Evolutionary conservation across 257 asterid genomes (phyloP), one percentile per base, ranked within the genome.

Genomic region (Nyctanthes arbortristis): DNA sequence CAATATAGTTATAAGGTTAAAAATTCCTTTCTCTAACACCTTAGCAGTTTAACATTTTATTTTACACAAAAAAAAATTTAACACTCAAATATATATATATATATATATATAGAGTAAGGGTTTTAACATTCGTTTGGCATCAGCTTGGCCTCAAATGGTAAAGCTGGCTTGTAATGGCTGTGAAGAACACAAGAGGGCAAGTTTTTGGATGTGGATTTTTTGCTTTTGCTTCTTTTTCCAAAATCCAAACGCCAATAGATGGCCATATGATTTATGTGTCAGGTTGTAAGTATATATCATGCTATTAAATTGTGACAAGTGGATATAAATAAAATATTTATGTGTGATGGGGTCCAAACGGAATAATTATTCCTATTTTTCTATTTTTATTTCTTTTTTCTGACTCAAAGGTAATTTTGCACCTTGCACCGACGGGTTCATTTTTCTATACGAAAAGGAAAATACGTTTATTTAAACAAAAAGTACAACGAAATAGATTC

Each of bases 251-350:
- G 28, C 37, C 43, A 73, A 24, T 34, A 54, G 73, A 47, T 27
- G 75, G 45, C 27, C 66, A 7, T 35, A 34, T 61, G 32, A 70
- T 73, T 71, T 37, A n/a, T 58, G 52, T 79, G 57, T 79, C 78
- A 73, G 74, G 70, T 27, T 30, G 16, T 11, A 63, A 75, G 76
- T 61, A 67, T 66, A 47, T 36, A 29, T 40, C 52, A 61, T 22
- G 62, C 74, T 20, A 37, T 69, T 5, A 64, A 1, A 34, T 29
- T 31, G 22, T 61, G 84, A 65, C 84, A 76, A 24, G 75, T 82
- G 84, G 76, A 63, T 32, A 18, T n/a, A 63, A 27, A 45, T n/a
- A 25, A 39, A 66, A 31, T n/a, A 47, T 18, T 40, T 31, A 49
- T 30, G 52, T 36, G 9, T 47, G 4, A 5, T 6, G 58, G 14